Evolutionary conservation across 129 eudicot genomes (phyloP), one percentile per base, ranked within the genome.

Genomic region (Flaveria sonorensis): DNA sequence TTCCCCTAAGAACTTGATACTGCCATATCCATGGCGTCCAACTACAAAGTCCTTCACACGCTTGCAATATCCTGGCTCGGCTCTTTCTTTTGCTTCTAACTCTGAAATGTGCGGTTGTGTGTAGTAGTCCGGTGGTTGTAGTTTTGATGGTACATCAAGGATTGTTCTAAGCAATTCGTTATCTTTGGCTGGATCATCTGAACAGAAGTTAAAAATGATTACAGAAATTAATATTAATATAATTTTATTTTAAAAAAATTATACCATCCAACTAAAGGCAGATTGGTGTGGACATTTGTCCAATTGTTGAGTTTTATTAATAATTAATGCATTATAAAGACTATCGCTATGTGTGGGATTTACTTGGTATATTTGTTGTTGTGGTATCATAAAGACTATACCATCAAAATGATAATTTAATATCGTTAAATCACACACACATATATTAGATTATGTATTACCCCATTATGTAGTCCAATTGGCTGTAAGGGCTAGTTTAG

Each of bases 41-140:
- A 91, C 77, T 55, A 91, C 90, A 52, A 91, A 91, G 80, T 91
- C 82, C 81, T 88, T 88, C 28, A 91, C 94, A 43, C 18, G 94
- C 47, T 80, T 36, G 81, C 94, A 88, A 46, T 60, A 91, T 11
- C 94, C 94, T 55, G 94, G 90, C 6, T 87, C 86, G 1, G 46
- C 71, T 62, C 78, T 81, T 77, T 88, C 94, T 67, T 74, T 85
- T 42, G 83, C 75, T 55, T 79, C 88, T 47, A 92, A 39, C 72
- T 89, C 92, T n/a, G 84, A 71, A 47, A 89, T 56, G 71, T 55
- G 79, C 20, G 97, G 96, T 68, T 82, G 68, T 6, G 89, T 87
- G 79, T 87, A 92, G 85, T 92, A 86, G 71, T 82, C 93, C 21
- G 86, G 76, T 70, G 64, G 76, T 68, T 70, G 80, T 40, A 92